phyloP scores from a whole-genome alignment of 768 basidiomycete species.

The Rhodocollybia butyracea region DNA sequence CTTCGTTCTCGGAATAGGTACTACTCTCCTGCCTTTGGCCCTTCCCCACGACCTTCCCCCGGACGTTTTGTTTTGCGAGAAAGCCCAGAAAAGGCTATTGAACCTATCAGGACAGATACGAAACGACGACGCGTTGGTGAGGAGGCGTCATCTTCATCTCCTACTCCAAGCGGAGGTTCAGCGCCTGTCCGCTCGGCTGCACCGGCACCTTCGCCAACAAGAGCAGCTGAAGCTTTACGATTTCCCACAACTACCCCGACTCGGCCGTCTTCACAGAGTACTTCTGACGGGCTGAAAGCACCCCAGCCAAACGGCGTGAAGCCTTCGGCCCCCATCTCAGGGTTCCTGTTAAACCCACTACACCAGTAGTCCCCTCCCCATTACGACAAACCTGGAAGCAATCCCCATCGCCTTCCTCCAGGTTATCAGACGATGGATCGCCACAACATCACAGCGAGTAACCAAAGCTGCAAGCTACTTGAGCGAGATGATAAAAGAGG shows the following conservation, averaged over 20 bases:
- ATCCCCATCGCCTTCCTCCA: conserved; percentile 29
- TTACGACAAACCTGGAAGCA: conserved; percentile 70
- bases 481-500: conserved; percentile 68
- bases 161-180: conserved; percentile 27
- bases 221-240: conserved; percentile 26
- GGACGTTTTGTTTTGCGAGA: conserved; percentile 33
- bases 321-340: conserved; percentile 30
- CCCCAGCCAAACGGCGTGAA: not conserved
- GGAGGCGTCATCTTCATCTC: conserved; percentile 29
- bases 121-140: conserved; percentile 64
- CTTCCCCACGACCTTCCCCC: conserved; percentile 44
- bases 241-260: conserved; percentile 31
- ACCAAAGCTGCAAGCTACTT: conserved; percentile 70
- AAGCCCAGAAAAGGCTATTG: conserved; percentile 15
- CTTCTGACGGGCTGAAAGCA: not conserved
- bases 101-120: conserved; percentile 40
- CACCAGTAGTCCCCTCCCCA: conserved; percentile 69
- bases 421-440: conserved; percentile 22
- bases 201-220: conserved; percentile 31
- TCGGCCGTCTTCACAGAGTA: conserved; percentile 9
- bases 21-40: conserved; percentile 69
- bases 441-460: conserved; percentile 36
- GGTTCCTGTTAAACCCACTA: conserved; percentile 48
- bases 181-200: conserved; percentile 27
- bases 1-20: conserved; percentile 56